Evolutionary conservation across 148 eudicot species (phyloP).

Genomic region (Linanthus parryae): DNA sequence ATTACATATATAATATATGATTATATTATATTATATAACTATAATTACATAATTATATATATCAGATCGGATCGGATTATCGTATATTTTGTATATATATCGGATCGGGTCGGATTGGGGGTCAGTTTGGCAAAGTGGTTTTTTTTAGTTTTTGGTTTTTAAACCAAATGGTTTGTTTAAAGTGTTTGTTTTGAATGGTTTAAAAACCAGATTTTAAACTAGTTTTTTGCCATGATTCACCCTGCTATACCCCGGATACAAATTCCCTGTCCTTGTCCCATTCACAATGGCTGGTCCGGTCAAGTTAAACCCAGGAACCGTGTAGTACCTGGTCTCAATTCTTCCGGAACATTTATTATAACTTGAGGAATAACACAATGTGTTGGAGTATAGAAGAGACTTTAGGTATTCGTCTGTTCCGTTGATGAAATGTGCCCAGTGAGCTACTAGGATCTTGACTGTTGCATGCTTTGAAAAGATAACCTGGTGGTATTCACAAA

Average conservation of each 20-base stretch:
- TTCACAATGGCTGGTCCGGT: slow-evolving; percentile 73
- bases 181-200: too few relatives aligned
- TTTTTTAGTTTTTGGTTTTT: too few relatives aligned
- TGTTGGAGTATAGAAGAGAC: slow-evolving; percentile 70
- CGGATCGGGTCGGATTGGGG: too few relatives aligned
- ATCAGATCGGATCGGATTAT: too few relatives aligned
- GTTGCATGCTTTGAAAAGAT: slow-evolving; percentile 77
- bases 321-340: slow-evolving; percentile 74
- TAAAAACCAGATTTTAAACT: too few relatives aligned
- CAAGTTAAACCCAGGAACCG: slow-evolving; percentile 67
- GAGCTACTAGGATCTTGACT: slow-evolving; percentile 70
- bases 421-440: slow-evolving; percentile 72
- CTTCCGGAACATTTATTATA: slow-evolving; percentile 72
- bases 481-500: slow-evolving; percentile 39
- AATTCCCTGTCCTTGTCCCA: slow-evolving; percentile 45
- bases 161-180: too few relatives aligned
- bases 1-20: too few relatives aligned
- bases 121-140: too few relatives aligned
- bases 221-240: slow-evolving; percentile 97
- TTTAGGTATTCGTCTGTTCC: slow-evolving; percentile 74
- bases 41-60: too few relatives aligned
- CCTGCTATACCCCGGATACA: slow-evolving; percentile 61
- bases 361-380: slow-evolving; percentile 62
- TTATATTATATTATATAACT: too few relatives aligned
- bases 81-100: too few relatives aligned